phyloP scores from a whole-genome alignment of 257 asterid genomes.

The Solanum rostratum region DNA sequence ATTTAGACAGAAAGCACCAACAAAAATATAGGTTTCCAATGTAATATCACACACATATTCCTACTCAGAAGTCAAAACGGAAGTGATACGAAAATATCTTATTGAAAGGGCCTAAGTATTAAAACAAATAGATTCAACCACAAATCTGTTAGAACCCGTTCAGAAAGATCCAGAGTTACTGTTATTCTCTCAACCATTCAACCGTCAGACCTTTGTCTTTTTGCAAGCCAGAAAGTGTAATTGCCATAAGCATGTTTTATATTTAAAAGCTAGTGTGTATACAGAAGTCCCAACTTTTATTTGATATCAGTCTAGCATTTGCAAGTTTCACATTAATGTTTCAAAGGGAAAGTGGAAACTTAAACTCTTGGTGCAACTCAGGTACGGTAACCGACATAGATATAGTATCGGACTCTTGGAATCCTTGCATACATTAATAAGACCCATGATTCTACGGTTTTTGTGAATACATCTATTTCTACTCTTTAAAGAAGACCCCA shows the following conservation, averaged over 20 bases:
- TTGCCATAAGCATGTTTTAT: background rate
- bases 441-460: background rate
- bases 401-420: background rate
- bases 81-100: background rate
- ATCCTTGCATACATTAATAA: background rate
- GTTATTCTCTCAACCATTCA: background rate
- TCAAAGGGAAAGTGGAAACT: background rate
- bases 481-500: background rate
- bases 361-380: background rate
- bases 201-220: background rate
- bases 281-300: background rate
- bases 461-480: background rate
- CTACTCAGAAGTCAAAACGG: background rate
- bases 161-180: background rate
- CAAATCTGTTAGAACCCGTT: background rate
- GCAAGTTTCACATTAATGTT: background rate
- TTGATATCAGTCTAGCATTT: background rate
- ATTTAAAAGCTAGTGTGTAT: background rate
- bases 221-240: background rate
- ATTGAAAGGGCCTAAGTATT: background rate
- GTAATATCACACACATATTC: background rate
- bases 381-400: background rate
- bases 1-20: background rate
- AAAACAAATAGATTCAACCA: background rate
- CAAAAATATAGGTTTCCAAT: background rate